phyloP scores from a whole-genome alignment of 139 green algal genomes.

The Haematococcus sp. region DNA sequence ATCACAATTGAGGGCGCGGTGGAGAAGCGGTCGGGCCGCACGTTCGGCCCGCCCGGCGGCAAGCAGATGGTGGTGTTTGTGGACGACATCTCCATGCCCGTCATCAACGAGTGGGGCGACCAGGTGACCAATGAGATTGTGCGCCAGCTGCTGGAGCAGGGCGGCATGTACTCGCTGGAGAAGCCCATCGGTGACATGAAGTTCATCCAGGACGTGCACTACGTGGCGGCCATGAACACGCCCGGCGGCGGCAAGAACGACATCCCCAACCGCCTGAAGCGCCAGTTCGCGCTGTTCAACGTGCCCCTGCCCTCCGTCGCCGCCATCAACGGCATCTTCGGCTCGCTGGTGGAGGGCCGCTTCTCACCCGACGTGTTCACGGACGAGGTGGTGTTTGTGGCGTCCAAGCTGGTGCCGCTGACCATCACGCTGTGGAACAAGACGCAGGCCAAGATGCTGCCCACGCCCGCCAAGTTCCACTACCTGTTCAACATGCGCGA shows the following conservation, averaged over 20 bases:
- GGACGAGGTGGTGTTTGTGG: constrained; percentile 63
- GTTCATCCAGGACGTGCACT: constrained; percentile 80
- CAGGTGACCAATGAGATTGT: constrained; percentile 97
- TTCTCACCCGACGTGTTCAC: constrained; percentile 57
- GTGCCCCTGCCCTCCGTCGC: constrained; percentile 77
- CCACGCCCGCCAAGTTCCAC: constrained; percentile 94
- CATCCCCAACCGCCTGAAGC: constrained; percentile 94
- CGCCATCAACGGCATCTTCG: constrained; percentile 92
- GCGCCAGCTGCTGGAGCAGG: constrained; percentile 91
- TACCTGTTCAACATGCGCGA: constrained; percentile 97
- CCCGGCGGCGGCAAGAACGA: constrained; percentile 92
- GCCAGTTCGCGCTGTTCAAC: constrained; percentile 91
- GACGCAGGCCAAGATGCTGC: constrained; percentile 79
- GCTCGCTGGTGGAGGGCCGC: constrained; percentile 72
- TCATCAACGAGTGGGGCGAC: constrained; percentile 94
- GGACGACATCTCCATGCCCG: constrained; percentile 92
- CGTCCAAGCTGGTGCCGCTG: constrained; percentile 73
- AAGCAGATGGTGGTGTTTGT: constrained; percentile 89
- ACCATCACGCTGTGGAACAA: constrained; percentile 85
- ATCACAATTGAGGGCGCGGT: constrained; percentile 73
- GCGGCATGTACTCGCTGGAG: constrained; percentile 90
- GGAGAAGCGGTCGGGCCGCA: constrained; percentile 94
- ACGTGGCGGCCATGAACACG: constrained; percentile 87
- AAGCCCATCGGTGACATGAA: constrained; percentile 97
- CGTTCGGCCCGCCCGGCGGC: constrained; percentile 84